phyloP scores from a whole-genome alignment of 371 early-diverging fungal genomes.

The Batrachochytrium dendrobatidis region DNA sequence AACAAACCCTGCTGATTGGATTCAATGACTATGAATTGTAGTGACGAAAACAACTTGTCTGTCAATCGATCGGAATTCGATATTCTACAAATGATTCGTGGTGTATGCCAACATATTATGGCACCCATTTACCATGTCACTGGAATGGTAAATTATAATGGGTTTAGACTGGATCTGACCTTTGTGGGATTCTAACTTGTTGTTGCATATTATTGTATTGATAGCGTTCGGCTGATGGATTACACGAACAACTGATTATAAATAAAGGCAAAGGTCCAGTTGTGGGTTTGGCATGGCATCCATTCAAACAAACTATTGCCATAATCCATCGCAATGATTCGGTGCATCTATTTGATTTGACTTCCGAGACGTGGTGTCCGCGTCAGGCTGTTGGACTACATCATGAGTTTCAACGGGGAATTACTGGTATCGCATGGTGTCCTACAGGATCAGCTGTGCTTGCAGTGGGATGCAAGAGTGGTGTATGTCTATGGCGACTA shows the following conservation, averaged over 20 bases:
- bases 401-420: not conserved
- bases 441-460: not conserved
- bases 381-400: not conserved
- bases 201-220: not conserved
- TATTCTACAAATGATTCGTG: not conserved
- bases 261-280: too few species aligned
- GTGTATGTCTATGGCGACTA: not conserved
- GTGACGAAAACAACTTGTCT: not conserved
- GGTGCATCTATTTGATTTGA: not conserved
- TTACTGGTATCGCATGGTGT: not conserved
- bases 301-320: slow-evolving; percentile 1
- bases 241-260: not conserved
- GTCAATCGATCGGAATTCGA: too few species aligned
- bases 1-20: not conserved
- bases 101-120: not conserved
- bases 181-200: not conserved
- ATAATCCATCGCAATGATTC: not conserved
- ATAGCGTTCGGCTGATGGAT: not conserved
- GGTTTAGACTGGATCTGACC: not conserved
- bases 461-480: not conserved
- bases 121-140: not conserved
- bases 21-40: not conserved
- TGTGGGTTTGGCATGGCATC: not conserved
- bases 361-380: slow-evolving; percentile 1
- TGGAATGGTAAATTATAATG: not conserved